A percentile compares a stretch with the other conserved stretches of the same genome.
Evolutionary conservation across 208 protist genomes (phyloP).

Genomic region (Leishmania guyanensis): DNA sequence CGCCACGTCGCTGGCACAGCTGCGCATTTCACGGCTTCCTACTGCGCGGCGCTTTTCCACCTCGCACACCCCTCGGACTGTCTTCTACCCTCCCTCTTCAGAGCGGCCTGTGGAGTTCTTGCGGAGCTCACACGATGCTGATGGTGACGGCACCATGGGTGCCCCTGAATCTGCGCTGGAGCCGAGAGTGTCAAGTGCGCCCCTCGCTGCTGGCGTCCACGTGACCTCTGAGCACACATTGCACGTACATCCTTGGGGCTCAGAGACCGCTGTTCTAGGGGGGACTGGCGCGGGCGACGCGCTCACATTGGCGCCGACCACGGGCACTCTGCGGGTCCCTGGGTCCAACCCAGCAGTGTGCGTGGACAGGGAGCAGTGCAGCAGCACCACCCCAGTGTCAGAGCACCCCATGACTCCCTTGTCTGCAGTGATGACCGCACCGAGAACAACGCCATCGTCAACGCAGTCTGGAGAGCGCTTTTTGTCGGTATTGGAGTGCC

Average conservation of each 20-base stretch:
- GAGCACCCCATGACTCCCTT: neutral
- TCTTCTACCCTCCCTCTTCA: conserved; percentile 27
- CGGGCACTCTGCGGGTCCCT: neutral
- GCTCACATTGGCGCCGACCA: neutral
- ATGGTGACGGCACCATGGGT: neutral
- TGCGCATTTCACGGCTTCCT: neutral
- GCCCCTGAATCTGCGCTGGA: neutral
- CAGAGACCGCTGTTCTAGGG: neutral
- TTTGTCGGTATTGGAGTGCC: conserved; percentile 22
- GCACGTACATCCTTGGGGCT: neutral
- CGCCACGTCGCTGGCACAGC: neutral
- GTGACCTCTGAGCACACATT: neutral
- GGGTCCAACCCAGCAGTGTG: neutral
- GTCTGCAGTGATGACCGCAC: neutral
- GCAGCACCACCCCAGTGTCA: neutral
- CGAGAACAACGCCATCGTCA: neutral
- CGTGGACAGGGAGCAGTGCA: neutral
- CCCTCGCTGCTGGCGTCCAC: neutral
- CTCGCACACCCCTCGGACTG: conserved; percentile 3
- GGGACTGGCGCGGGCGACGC: neutral
- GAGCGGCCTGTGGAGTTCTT: conserved; percentile 9
- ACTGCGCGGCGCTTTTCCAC: conserved; percentile 11
- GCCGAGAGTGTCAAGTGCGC: neutral
- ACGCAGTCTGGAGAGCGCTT: conserved; percentile 3
- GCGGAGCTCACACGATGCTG: neutral